These are phyloP conservation scores for Ogataea haglerorum DNA, from an alignment of 805 yeast species.

Conservation along the genomic window DNA sequence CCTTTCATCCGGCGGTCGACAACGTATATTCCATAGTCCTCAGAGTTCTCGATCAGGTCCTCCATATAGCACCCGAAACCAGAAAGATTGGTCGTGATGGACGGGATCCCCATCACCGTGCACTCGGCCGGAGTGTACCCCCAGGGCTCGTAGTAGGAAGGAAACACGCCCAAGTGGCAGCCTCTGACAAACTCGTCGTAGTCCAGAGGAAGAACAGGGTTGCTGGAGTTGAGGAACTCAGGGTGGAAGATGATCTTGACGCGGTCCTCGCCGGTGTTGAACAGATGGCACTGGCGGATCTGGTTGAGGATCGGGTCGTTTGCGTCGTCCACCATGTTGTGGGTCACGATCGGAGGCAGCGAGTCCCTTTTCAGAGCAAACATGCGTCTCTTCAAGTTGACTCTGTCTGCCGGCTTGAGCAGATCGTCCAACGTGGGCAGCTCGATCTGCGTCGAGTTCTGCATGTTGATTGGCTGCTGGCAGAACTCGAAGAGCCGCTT, in stretches of 20 bases:
- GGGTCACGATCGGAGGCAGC: constrained; percentile 94
- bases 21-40: constrained; percentile 94
- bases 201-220: constrained; percentile 89
- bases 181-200: constrained; percentile 98
- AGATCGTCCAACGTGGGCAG: constrained; percentile 80
- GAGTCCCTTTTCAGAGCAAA: constrained; percentile 87
- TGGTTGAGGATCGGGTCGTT: constrained; percentile 89
- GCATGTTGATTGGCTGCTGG: constrained; percentile 41
- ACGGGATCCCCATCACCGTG: constrained; percentile 99
- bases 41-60: constrained; percentile 88
- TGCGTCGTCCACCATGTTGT: constrained; percentile 91
- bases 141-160: constrained; percentile 99
- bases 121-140: constrained; percentile 99
- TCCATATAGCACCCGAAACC: constrained; percentile 99
- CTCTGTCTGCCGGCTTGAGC: constrained; percentile 82
- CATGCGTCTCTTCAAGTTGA: constrained; percentile 85
- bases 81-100: constrained; percentile 90
- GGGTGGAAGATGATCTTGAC: constrained; percentile 98
- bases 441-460: constrained; percentile 38
- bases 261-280: constrained; percentile 84
- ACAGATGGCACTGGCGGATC: constrained; percentile 85
- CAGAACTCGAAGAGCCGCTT: constrained; percentile 88
- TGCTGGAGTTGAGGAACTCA: constrained; percentile 89
- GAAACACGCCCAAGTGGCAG: constrained; percentile 97
- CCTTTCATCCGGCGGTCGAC: constrained; percentile 92